Conservation (phyloP, 2,329 filamentous ascomycete genomes). For the Claviceps quebecensis region DNA sequence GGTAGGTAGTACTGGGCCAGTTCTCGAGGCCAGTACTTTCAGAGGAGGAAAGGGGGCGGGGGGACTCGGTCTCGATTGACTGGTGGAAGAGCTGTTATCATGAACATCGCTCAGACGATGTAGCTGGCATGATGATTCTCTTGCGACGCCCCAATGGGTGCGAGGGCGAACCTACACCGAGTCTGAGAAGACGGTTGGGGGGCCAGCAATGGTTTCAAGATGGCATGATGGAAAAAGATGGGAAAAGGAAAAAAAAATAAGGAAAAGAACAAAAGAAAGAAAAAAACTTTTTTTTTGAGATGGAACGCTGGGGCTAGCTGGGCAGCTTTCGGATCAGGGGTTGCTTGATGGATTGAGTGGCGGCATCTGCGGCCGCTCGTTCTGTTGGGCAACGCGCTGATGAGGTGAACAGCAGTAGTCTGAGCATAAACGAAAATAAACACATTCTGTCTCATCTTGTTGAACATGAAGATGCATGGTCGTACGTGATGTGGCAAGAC, state of each 20-base stretch:
- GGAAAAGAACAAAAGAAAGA: neutral
- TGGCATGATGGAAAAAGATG: no score
- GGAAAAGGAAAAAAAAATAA: neutral
- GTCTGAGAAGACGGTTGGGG: neutral
- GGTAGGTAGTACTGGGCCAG: neutral
- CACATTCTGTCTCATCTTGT: conserved; percentile 2
- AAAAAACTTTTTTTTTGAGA: conserved; percentile 16
- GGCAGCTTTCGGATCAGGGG: conserved; percentile 7
- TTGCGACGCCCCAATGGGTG: neutral
- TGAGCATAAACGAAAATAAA: neutral
- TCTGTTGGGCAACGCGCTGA: neutral
- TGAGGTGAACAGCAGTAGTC: conserved; percentile 3
- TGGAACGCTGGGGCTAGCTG: conserved; percentile 8
- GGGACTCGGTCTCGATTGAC: neutral
- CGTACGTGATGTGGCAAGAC: neutral
- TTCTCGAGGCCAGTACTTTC: neutral
- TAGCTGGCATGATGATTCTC: neutral
- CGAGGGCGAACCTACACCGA: conserved; percentile 1
- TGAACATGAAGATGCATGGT: neutral
- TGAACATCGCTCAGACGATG: neutral
- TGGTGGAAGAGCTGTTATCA: neutral
- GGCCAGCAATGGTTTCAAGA: no score
- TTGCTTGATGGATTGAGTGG: neutral
- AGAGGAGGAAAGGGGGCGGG: neutral
- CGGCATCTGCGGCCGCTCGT: neutral